Evolutionary conservation across 257 asterid genomes (phyloP).

Genomic region (Nicotiana noctiflora): DNA sequence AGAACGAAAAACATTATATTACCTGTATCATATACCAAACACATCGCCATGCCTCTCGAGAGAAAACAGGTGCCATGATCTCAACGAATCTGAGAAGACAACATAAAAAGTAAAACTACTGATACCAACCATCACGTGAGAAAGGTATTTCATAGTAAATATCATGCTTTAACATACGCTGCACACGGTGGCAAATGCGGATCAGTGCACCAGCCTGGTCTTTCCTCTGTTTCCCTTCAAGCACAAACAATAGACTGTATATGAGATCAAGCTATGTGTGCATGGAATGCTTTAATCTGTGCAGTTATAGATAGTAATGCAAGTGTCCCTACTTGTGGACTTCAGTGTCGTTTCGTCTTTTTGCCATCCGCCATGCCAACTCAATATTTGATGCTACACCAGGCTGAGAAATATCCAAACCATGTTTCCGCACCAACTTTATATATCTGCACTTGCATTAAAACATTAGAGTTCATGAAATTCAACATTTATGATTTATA

Average conservation of each 20-base stretch:
- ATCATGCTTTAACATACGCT: constrained; percentile 50
- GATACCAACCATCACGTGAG: background rate
- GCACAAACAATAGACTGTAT: constrained; percentile 7
- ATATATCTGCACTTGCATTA: constrained; percentile 42
- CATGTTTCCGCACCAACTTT: constrained; percentile 67
- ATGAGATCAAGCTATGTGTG: background rate
- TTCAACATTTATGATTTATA: constrained; percentile 1
- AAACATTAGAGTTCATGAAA: background rate
- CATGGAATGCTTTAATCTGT: background rate
- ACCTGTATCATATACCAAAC: constrained; percentile 97
- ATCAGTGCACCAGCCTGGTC: constrained; percentile 81
- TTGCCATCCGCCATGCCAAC: constrained; percentile 81
- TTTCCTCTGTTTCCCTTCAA: constrained; percentile 68
- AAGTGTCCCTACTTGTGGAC: constrained; percentile 65
- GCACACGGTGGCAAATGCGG: constrained; percentile 96
- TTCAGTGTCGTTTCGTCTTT: constrained; percentile 56
- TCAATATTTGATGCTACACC: constrained; percentile 72
- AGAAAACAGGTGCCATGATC: constrained; percentile 96
- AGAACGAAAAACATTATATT: too few species aligned
- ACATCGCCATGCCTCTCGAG: constrained; percentile 93
- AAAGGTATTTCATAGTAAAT: background rate
- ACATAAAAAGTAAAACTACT: background rate
- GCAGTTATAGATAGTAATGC: background rate
- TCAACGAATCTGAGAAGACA: constrained; percentile 68
- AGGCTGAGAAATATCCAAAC: constrained; percentile 86